These are phyloP conservation scores for Diplodia intermedia DNA, from an alignment of 2,329 filamentous ascomycete genomes.

Conservation along the genomic window DNA sequence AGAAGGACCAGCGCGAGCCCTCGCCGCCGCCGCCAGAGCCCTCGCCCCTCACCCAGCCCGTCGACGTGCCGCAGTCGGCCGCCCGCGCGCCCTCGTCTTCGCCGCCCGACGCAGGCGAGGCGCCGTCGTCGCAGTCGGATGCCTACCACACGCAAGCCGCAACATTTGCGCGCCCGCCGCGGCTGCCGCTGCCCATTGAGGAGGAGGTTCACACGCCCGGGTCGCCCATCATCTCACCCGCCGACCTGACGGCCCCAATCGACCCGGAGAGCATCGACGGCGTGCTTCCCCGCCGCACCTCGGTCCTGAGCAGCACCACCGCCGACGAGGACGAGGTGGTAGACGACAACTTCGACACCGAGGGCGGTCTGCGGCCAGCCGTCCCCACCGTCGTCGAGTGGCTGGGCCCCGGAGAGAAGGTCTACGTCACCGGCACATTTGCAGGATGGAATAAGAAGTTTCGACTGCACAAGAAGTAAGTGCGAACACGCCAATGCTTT, in stretches of 20 bases:
- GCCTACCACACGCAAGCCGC: slow-evolving; percentile 49
- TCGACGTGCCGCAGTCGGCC: slow-evolving; percentile 46
- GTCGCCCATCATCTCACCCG: slow-evolving; percentile 82
- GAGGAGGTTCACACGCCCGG: slow-evolving; percentile 89
- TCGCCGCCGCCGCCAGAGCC: slow-evolving; percentile 27
- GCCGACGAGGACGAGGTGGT: slow-evolving; percentile 69
- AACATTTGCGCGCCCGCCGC: slow-evolving; percentile 72
- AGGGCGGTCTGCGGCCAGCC: slow-evolving; percentile 76
- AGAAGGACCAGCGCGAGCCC: slow-evolving; percentile 36
- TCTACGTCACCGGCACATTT: slow-evolving; percentile 97
- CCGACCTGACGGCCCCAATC: slow-evolving; percentile 63
- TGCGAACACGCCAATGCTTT: slow-evolving; percentile 39
- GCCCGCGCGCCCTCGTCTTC: slow-evolving; percentile 36
- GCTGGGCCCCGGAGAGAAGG: slow-evolving; percentile 80
- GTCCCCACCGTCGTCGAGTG: slow-evolving; percentile 88
- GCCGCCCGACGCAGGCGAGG: slow-evolving; percentile 40
- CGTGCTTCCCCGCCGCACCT: slow-evolving; percentile 61
- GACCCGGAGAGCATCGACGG: slow-evolving; percentile 56
- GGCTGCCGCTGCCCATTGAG: slow-evolving; percentile 90
- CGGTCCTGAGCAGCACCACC: slow-evolving; percentile 62
- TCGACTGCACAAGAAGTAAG: slow-evolving; percentile 83
- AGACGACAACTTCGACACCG: slow-evolving; percentile 72
- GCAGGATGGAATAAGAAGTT: slow-evolving; percentile 98
- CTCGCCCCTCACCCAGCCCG: slow-evolving; percentile 48
- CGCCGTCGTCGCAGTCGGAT: slow-evolving; percentile 34